These are phyloP conservation scores for Xylariaceae sp. DNA, from an alignment of 2,329 filamentous ascomycete species.

Conservation along the genomic window DNA sequence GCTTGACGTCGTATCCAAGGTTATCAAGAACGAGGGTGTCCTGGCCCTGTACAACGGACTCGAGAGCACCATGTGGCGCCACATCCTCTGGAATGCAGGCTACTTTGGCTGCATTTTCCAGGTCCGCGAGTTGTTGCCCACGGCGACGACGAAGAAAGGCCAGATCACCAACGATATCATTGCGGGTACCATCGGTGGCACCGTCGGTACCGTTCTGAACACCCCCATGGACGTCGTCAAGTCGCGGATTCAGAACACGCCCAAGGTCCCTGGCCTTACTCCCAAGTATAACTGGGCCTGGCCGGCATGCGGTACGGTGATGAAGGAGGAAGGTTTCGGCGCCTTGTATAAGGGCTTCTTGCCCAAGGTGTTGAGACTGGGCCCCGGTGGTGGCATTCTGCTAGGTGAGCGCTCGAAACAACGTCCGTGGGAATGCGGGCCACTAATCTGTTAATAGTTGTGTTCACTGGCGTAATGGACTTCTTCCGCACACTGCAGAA, in stretches of 20 bases:
- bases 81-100: slow-evolving; percentile 54
- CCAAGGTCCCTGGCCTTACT: slow-evolving; percentile 70
- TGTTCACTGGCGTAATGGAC: slow-evolving; percentile 23
- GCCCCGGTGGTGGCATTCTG: slow-evolving; percentile 53
- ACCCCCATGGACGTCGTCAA: slow-evolving; percentile 66
- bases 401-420: slow-evolving; percentile 49
- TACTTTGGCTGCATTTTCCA: slow-evolving; percentile 97
- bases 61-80: slow-evolving; percentile 94
- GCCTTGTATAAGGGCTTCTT: slow-evolving; percentile 97
- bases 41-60: slow-evolving; percentile 94
- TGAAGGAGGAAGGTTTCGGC: slow-evolving; percentile 85
- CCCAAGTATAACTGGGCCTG: slow-evolving; percentile 99
- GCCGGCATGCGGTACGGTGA: slow-evolving; percentile 77
- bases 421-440: too few species aligned
- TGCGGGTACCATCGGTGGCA: slow-evolving; percentile 83
- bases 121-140: slow-evolving; percentile 77
- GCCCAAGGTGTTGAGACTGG: slow-evolving; percentile 79
- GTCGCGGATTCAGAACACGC: slow-evolving; percentile 92
- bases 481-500: slow-evolving; percentile 21
- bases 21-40: slow-evolving; percentile 73
- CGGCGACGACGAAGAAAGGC: slow-evolving; percentile 69
- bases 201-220: slow-evolving; percentile 82
- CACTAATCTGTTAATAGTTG: slow-evolving; percentile 13
- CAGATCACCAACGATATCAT: slow-evolving; percentile 85
- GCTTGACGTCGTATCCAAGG: slow-evolving; percentile 75